Evolutionary conservation across 2,329 filamentous ascomycete genomes (phyloP).

Genomic region (Aschersonia sp.): DNA sequence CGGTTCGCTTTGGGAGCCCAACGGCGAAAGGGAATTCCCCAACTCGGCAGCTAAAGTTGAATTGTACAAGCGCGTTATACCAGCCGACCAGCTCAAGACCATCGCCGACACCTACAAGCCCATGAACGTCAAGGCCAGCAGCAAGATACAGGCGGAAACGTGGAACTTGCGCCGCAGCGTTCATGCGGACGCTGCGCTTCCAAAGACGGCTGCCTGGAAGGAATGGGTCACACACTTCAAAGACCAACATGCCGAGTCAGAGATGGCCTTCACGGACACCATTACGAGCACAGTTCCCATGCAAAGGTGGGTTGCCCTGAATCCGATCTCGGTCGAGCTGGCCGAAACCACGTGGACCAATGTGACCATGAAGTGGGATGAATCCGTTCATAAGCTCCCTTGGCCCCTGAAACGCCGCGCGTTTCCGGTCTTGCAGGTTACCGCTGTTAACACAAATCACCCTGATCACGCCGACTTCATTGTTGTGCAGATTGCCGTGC

Average conservation of each 20-base stretch:
- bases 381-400: constrained; percentile 53
- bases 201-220: constrained; percentile 43
- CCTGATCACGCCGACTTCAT: constrained; percentile 29
- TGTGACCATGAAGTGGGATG: constrained; percentile 37
- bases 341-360: constrained; percentile 27
- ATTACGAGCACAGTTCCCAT: constrained; percentile 19
- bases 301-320: constrained; percentile 30
- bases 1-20: constrained; percentile 31
- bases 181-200: constrained; percentile 36
- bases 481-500: constrained; percentile 39
- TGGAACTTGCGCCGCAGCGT: constrained; percentile 52
- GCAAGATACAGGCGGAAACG: constrained; percentile 26
- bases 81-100: constrained; percentile 25
- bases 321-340: constrained; percentile 18
- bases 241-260: constrained; percentile 26
- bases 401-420: constrained; percentile 46
- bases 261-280: constrained; percentile 24
- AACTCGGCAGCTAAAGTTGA: constrained; percentile 37
- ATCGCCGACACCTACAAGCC: constrained; percentile 18
- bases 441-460: constrained; percentile 24
- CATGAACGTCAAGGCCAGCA: constrained; percentile 7
- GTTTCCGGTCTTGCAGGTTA: constrained; percentile 53
- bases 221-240: constrained; percentile 50
- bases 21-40: constrained; percentile 31
- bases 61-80: constrained; percentile 35